These are phyloP conservation scores for Myxozyma lipomycoides DNA, from an alignment of 805 yeast species.

Conservation along the genomic window DNA sequence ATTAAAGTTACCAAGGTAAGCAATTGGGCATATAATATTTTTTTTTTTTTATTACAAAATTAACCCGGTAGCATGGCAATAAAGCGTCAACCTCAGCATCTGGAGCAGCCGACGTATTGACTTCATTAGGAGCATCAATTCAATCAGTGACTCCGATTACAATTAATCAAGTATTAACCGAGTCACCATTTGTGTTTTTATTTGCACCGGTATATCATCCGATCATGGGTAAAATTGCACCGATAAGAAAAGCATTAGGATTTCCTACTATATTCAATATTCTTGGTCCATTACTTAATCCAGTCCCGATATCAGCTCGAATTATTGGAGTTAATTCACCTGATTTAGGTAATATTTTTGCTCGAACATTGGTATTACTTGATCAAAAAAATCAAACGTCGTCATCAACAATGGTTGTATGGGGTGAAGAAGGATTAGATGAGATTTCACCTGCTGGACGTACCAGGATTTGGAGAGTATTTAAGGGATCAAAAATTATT, in stretches of 20 bases:
- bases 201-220: slow-evolving; percentile 94
- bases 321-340: slow-evolving; percentile 87
- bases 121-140: slow-evolving; percentile 77
- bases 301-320: slow-evolving; percentile 74
- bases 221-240: slow-evolving; percentile 80
- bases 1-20: slow-evolving; percentile 66
- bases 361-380: slow-evolving; percentile 68
- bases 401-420: slow-evolving; percentile 70
- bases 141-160: slow-evolving; percentile 59
- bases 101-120: slow-evolving; percentile 89
- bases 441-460: slow-evolving; percentile 88
- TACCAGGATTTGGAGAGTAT: slow-evolving; percentile 76
- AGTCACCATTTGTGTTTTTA: slow-evolving; percentile 57
- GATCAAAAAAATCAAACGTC: slow-evolving; percentile 42
- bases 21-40: not conserved
- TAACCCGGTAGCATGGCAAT: slow-evolving; percentile 69
- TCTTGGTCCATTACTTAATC: slow-evolving; percentile 90
- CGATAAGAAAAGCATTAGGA: slow-evolving; percentile 71
- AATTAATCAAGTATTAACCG: slow-evolving; percentile 53
- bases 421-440: slow-evolving; percentile 88
- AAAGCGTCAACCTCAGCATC: slow-evolving; percentile 90
- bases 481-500: slow-evolving; percentile 13
- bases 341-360: slow-evolving; percentile 74
- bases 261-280: slow-evolving; percentile 92
- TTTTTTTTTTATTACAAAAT: not conserved